phyloP scores from a whole-genome alignment of 352 stramenopile genomes.

The Globisporangium camurandrum region DNA sequence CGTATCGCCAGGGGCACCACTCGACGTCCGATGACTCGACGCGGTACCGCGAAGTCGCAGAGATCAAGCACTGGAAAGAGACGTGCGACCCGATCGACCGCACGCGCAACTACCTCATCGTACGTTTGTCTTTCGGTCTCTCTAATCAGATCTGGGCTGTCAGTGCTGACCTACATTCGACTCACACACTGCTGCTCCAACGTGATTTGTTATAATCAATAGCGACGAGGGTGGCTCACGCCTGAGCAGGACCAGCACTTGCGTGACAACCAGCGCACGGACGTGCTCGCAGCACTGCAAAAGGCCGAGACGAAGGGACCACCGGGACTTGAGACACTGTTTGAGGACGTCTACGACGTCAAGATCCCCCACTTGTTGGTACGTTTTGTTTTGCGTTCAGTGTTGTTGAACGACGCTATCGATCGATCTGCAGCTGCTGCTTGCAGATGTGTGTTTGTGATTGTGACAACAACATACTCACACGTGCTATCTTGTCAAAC shows the following conservation, averaged over 20 bases:
- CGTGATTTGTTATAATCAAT: no score
- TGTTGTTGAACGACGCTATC: slow-evolving; percentile 2
- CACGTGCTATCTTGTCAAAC: no score
- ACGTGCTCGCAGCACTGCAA: slow-evolving; percentile 76
- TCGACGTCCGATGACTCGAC: slow-evolving; percentile 98
- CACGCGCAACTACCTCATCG: slow-evolving; percentile 87
- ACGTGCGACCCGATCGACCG: slow-evolving; percentile 87
- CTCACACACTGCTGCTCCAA: no score
- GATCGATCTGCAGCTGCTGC: no score
- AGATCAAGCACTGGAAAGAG: slow-evolving; percentile 92
- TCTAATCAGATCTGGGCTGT: slow-evolving; percentile 2
- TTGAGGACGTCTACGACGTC: slow-evolving; percentile 96
- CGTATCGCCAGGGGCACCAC: slow-evolving; percentile 97
- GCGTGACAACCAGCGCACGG: slow-evolving; percentile 84
- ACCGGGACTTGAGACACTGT: slow-evolving; percentile 88
- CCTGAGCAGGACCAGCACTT: slow-evolving; percentile 76
- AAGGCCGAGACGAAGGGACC: slow-evolving; percentile 88
- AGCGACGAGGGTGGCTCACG: slow-evolving; percentile 83
- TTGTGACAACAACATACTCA: no score
- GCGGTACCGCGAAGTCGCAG: slow-evolving; percentile 87
- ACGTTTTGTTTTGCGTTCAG: slow-evolving; percentile 7
- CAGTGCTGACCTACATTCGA: neutral
- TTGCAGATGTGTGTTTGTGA: no score
- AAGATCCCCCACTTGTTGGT: slow-evolving; percentile 90
- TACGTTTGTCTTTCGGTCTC: slow-evolving; percentile 16